Base-by-base conservation (phyloP, 2,329 filamentous ascomycete genomes). In the Pestalotiopsis sp. region DNA sequence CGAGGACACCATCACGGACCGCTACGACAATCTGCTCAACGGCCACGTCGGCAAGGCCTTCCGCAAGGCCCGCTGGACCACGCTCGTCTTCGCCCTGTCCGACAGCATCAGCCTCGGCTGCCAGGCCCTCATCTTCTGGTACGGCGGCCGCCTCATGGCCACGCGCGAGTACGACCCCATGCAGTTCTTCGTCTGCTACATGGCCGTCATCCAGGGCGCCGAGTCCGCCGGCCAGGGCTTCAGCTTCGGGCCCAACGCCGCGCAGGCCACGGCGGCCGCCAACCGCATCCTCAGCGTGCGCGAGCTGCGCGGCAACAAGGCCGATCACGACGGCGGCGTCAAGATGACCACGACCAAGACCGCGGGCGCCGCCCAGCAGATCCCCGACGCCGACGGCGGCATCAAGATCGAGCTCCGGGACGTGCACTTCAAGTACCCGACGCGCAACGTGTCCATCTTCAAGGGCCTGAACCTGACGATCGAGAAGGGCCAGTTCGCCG, bases 201-300 rank as follows among this genome's bases (percentile, higher is more conserved):
- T 92, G 77, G 88, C 90, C 0, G 84, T 92, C 9, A 86, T 92
- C 36, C 87, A 92, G 71, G 90, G 90, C 1, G 89, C 89, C 6
- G 90, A 94, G 77, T 83, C 85, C 0, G 90, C 91, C 0, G 91
- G 90, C 0, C 87, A 91, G 70, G 88, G 90, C 67, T 88, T 94
- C 70, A 88, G 87, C 57, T 91, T 92, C 71, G 88, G 88, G 0
- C 88, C 90, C 6, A 92, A 91, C 70, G 86, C 86, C 0, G 88
- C 88, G 1, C 87, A 90, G 76, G 87, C 86, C 4, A 82, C 85
- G 0, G 87, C 84, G 0, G 88, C 88, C 0, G 85, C 88, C 4
- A 90, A 90, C 74, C 84, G 88, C 17, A 90, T 91, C 69, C 77
- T 91, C 17, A 81, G 82, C 68, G 81, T 85, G 70, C 81, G 86